Evolutionary conservation across 495 filamentous ascomycete species (phyloP).

Genomic region (Aspergillus haitiensis): DNA sequence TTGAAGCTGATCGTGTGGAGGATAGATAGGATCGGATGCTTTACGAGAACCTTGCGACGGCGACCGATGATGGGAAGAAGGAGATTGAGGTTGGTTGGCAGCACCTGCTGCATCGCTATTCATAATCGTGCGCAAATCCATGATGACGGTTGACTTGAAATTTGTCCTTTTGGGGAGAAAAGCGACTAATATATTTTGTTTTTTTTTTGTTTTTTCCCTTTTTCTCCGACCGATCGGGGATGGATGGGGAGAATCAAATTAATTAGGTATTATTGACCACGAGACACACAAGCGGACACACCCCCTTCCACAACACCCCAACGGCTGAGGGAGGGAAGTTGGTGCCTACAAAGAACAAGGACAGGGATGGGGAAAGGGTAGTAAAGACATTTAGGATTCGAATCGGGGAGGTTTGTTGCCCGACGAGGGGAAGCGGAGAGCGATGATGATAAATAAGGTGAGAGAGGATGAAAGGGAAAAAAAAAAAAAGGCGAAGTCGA

Average conservation of each 20-base stretch:
- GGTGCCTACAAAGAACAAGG: constrained; percentile 14
- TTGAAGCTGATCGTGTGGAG: constrained; percentile 32
- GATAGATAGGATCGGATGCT: constrained; percentile 33
- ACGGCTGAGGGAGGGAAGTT: constrained; percentile 2
- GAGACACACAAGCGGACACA: constrained; percentile 5
- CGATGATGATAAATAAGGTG: constrained; percentile 6
- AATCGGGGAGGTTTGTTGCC: constrained; percentile 1
- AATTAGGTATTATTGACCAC: constrained; percentile 3
- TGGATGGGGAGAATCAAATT: not conserved
- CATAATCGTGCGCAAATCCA: constrained; percentile 58
- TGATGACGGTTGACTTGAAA: constrained; percentile 27
- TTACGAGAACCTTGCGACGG: constrained; percentile 25
- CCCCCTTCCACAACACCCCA: constrained; percentile 20
- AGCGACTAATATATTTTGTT: too few relatives aligned
- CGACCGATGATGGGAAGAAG: constrained; percentile 22
- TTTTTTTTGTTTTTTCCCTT: not conserved
- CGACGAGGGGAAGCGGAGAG: constrained; percentile 3
- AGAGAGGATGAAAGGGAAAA: constrained; percentile 12
- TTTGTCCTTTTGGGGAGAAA: too few relatives aligned
- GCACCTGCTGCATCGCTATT: constrained; percentile 47
- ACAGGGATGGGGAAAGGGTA: constrained; percentile 1
- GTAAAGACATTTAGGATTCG: constrained; percentile 17
- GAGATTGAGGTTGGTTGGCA: constrained; percentile 31
- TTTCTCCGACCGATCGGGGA: constrained; percentile 3
- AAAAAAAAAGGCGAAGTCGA: constrained; percentile 7